phyloP scores from a whole-genome alignment of 2,329 filamentous ascomycete species.

The Penicillium olsonii region DNA sequence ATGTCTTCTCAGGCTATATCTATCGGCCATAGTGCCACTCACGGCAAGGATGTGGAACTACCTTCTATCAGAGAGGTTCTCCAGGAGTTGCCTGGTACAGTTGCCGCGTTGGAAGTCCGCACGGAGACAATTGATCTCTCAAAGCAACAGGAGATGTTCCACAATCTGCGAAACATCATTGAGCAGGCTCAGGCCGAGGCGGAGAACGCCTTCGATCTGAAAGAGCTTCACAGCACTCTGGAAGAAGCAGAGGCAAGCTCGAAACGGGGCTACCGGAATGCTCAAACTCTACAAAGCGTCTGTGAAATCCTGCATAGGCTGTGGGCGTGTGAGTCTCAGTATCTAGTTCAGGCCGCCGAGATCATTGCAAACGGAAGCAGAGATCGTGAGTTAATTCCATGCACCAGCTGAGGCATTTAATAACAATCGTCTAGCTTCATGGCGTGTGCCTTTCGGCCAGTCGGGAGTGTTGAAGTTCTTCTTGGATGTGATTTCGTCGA shows the following conservation, averaged over 20 bases:
- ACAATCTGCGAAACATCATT: conserved; percentile 34
- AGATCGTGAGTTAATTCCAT: conserved; percentile 37
- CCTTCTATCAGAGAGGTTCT: conserved; percentile 31
- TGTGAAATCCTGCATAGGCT: conserved; percentile 35
- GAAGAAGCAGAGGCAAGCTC: conserved; percentile 30
- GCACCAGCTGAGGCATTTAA: conserved; percentile 8
- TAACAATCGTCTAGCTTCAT: conserved; percentile 34
- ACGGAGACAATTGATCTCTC: conserved; percentile 21
- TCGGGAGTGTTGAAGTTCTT: conserved; percentile 46
- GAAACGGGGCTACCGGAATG: conserved; percentile 21
- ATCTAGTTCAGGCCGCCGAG: conserved; percentile 39
- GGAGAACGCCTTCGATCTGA: conserved; percentile 26
- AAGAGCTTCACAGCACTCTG: conserved; percentile 32
- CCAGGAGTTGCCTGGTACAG: conserved; percentile 20
- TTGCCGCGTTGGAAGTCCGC: conserved; percentile 22
- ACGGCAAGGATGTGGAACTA: conserved; percentile 16
- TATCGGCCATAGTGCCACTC: conserved; percentile 8
- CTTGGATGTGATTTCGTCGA: conserved; percentile 39
- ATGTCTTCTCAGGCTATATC: conserved; percentile 21
- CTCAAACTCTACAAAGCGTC: conserved; percentile 29
- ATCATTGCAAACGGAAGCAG: conserved; percentile 45
- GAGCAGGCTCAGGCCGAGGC: conserved; percentile 26
- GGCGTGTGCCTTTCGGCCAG: conserved; percentile 42
- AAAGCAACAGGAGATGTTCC: conserved; percentile 38
- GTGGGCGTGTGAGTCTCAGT: conserved; percentile 39